These are phyloP conservation scores for Candida jianshihensis DNA, from an alignment of 805 yeast species.

Conservation along the genomic window DNA sequence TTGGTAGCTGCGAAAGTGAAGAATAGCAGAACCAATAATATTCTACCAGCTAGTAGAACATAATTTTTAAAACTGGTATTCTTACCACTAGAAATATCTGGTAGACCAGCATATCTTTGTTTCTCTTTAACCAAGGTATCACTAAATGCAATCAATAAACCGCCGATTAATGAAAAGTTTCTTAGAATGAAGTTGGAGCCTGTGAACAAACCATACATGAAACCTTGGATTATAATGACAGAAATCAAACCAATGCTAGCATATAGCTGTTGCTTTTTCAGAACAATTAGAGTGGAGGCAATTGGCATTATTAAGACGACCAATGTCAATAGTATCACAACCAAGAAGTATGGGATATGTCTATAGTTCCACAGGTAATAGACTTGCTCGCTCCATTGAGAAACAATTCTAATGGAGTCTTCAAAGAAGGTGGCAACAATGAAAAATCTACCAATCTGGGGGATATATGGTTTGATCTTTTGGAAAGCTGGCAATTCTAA, in stretches of 20 bases:
- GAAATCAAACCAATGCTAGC: slow-evolving; percentile 65
- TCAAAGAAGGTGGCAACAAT: slow-evolving; percentile 93
- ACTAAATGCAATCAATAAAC: slow-evolving; percentile 77
- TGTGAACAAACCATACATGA: slow-evolving; percentile 79
- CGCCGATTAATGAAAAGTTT: slow-evolving; percentile 87
- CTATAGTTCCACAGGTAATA: slow-evolving; percentile 76
- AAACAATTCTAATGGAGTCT: slow-evolving; percentile 73
- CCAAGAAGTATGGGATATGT: slow-evolving; percentile 70
- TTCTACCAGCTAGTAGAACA: slow-evolving; percentile 80
- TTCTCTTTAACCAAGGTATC: slow-evolving; percentile 77
- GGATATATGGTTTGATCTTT: slow-evolving; percentile 62
- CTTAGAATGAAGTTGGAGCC: slow-evolving; percentile 79
- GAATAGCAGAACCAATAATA: slow-evolving; percentile 77
- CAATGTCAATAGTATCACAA: slow-evolving; percentile 56
- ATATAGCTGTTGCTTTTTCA: slow-evolving; percentile 58
- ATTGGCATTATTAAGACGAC: slow-evolving; percentile 65
- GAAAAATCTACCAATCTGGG: slow-evolving; percentile 80
- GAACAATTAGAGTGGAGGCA: slow-evolving; percentile 66
- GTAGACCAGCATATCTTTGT: slow-evolving; percentile 42
- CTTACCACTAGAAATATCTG: slow-evolving; percentile 58
- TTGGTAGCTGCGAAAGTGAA: slow-evolving; percentile 76
- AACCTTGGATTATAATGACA: slow-evolving; percentile 76
- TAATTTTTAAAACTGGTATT: slow-evolving; percentile 52
- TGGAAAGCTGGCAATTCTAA: slow-evolving; percentile 44
- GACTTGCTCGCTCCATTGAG: slow-evolving; percentile 91